A percentile compares a stretch with the other conserved stretches of the same genome.
Conservation (phyloP, 202 grass and related monocot genomes). For the Musa balbisiana region DNA sequence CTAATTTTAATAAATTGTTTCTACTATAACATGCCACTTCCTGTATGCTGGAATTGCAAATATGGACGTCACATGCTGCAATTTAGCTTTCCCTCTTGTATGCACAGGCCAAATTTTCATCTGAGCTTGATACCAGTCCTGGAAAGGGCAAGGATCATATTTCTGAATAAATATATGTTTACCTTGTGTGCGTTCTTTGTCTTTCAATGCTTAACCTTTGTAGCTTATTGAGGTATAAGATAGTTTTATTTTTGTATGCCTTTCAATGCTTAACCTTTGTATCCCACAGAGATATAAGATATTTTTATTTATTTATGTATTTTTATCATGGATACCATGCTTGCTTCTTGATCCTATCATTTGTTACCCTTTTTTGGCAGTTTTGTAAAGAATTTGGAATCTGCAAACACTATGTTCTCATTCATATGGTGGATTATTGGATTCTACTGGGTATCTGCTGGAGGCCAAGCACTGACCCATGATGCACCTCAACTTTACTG, state of each 20-base stretch:
- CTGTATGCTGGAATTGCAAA: no score
- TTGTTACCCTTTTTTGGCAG: background rate
- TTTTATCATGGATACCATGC: background rate
- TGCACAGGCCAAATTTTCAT: no score
- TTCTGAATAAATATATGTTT: no score
- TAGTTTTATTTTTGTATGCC: background rate
- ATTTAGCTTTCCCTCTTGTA: no score
- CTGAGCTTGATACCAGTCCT: no score
- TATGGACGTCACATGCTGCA: no score
- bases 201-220: background rate
- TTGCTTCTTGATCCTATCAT: background rate
- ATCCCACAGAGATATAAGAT: no score
- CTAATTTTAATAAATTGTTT: no score
- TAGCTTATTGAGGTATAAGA: no score
- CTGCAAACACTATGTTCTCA: conserved; percentile 22
- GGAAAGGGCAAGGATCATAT: no score
- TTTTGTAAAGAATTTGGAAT: conserved; percentile 9
- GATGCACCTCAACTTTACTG: conserved; percentile 21
- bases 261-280: background rate
- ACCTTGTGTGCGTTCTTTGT: no score
- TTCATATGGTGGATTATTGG: conserved; percentile 24
- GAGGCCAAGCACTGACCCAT: conserved; percentile 8
- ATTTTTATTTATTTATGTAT: background rate
- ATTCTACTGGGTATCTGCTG: conserved; percentile 20
- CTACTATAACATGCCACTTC: no score